Evolutionary conservation across 116 monocot genomes (phyloP).

Genomic region (Dioscorea cayenensis): DNA sequence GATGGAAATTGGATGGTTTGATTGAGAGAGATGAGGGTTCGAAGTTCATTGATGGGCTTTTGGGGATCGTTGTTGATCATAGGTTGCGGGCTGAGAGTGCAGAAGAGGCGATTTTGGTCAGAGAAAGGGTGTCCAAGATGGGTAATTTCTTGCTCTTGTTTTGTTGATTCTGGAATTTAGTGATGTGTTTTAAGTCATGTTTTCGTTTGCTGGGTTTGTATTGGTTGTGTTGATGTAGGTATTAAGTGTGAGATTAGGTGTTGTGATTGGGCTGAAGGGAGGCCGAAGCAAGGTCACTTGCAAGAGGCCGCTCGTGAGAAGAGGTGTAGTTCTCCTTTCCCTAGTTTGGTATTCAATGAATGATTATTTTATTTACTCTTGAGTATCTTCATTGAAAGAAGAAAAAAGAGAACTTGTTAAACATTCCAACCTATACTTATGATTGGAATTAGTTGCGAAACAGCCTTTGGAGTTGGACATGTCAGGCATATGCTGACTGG

Average conservation of each 20-base stretch:
- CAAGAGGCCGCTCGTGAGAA: conserved; percentile 89
- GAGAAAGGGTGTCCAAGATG: conserved; percentile 49
- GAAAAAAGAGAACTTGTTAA: too few relatives aligned
- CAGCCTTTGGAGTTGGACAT: too few relatives aligned
- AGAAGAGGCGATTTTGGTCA: conserved; percentile 70
- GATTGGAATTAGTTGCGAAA: too few relatives aligned
- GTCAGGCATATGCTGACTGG: too few relatives aligned
- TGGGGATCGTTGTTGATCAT: conserved; percentile 94
- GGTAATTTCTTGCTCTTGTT: conserved; percentile 30
- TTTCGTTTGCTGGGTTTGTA: not conserved
- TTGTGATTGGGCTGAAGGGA: conserved; percentile 74
- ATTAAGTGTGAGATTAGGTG: conserved; percentile 63
- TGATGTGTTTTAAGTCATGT: not conserved
- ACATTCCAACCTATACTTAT: too few relatives aligned
- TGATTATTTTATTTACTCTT: not conserved
- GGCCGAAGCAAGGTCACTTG: conserved; percentile 72
- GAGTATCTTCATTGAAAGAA: too few relatives aligned
- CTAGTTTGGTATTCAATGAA: not conserved
- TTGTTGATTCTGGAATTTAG: not conserved
- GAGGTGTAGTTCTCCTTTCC: conserved; percentile 16
- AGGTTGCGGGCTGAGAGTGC: conserved; percentile 65
- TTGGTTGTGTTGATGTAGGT: conserved; percentile 34
- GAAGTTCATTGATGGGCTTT: conserved; percentile 60
- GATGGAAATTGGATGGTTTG: conserved; percentile 53
- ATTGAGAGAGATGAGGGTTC: conserved; percentile 11